A percentile compares a stretch with the other conserved stretches of the same genome.
phyloP scores from a whole-genome alignment of 2,329 filamentous ascomycete species.

The Aureobasidium vineae region DNA sequence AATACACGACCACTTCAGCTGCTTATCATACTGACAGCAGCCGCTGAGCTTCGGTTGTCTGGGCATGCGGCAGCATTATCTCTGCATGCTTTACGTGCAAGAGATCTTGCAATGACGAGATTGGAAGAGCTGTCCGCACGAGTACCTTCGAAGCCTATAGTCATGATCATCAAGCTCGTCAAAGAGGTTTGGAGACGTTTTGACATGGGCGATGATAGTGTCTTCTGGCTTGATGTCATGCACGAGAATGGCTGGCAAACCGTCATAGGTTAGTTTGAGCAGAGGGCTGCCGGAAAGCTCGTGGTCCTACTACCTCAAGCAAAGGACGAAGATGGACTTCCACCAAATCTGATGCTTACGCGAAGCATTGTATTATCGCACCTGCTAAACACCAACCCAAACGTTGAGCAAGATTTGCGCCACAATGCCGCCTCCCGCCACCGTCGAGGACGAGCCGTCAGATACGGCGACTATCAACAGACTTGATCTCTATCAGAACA shows the following conservation, averaged over 20 bases:
- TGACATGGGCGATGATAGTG: slow-evolving; percentile 51
- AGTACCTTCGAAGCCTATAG: slow-evolving; percentile 54
- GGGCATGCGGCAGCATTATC: not conserved
- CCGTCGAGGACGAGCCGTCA: too few relatives aligned
- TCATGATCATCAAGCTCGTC: slow-evolving; percentile 51
- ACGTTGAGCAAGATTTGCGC: too few relatives aligned
- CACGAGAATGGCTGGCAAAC: slow-evolving; percentile 59
- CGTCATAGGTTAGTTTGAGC: slow-evolving; percentile 48
- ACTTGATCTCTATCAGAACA: too few relatives aligned
- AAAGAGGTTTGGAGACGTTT: slow-evolving; percentile 54
- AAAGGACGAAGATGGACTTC: not conserved
- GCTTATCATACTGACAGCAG: slow-evolving; percentile 54
- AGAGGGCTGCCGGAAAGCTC: not conserved
- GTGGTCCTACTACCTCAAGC: not conserved
- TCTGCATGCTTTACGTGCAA: slow-evolving; percentile 44
- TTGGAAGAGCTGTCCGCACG: slow-evolving; percentile 46
- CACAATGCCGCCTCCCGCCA: too few relatives aligned
- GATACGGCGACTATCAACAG: too few relatives aligned
- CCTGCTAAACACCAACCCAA: too few relatives aligned
- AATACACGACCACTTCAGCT: slow-evolving; percentile 56
- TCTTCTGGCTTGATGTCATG: slow-evolving; percentile 60
- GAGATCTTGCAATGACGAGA: slow-evolving; percentile 50
- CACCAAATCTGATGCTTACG: not conserved
- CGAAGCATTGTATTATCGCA: not conserved
- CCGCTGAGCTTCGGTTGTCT: slow-evolving; percentile 52